A percentile compares a stretch with the other conserved stretches of the same genome.
Evolutionary conservation across 495 filamentous ascomycete genomes (phyloP).

Genomic region (Podospora conica): DNA sequence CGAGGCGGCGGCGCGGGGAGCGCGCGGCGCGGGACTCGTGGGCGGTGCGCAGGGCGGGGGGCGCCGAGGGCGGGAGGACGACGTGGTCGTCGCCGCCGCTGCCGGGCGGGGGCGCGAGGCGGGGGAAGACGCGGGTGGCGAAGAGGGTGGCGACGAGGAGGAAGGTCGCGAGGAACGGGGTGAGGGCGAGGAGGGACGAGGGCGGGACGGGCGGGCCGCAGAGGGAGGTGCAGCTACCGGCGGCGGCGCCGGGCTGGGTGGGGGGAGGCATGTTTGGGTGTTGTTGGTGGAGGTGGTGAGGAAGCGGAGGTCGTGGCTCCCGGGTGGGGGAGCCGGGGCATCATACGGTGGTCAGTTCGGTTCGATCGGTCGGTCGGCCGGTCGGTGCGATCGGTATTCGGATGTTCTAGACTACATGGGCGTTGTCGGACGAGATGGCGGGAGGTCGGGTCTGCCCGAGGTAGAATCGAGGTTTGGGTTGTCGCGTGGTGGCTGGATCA

Average conservation of each 20-base stretch:
- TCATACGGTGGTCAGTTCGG: neutral
- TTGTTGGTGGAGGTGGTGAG: neutral
- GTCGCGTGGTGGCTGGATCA: too few species aligned
- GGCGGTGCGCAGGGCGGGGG: conserved; percentile 39
- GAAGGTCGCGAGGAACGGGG: conserved; percentile 57
- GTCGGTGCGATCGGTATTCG: neutral
- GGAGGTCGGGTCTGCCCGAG: neutral
- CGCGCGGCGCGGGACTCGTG: conserved; percentile 45
- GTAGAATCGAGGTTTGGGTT: neutral
- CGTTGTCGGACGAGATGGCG: neutral
- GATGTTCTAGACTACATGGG: neutral
- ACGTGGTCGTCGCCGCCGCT: conserved; percentile 37
- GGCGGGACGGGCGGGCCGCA: conserved; percentile 19
- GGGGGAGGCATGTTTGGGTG: neutral
- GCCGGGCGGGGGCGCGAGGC: conserved; percentile 48
- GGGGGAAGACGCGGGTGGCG: conserved; percentile 57
- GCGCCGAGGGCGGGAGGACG: conserved; percentile 48
- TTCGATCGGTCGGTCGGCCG: neutral
- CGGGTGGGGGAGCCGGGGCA: neutral
- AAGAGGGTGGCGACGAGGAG: conserved; percentile 48
- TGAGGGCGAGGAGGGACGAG: conserved; percentile 30
- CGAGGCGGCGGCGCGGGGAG: conserved; percentile 45
- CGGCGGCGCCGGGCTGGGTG: conserved; percentile 18
- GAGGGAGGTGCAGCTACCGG: conserved; percentile 30
- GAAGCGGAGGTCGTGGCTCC: neutral